A percentile compares a stretch with the other conserved stretches of the same genome.
Evolutionary conservation across 2,329 filamentous ascomycete genomes (phyloP).

Genomic region (Aquanectria penicillioides): DNA sequence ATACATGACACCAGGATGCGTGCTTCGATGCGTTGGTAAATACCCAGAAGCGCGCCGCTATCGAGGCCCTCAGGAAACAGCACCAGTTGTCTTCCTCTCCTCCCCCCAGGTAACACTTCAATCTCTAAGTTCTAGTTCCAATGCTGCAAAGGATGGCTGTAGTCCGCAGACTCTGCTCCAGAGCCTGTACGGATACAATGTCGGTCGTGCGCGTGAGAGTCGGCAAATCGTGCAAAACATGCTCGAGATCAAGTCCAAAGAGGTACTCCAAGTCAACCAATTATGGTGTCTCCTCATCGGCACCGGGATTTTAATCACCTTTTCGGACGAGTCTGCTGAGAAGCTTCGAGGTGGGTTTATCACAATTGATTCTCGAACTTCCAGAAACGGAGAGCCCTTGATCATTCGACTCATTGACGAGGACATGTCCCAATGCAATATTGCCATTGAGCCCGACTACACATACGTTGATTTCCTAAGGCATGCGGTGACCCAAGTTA

Average conservation of each 20-base stretch:
- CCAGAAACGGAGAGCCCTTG: background rate
- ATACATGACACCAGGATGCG: background rate
- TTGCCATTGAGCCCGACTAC: conserved; percentile 2
- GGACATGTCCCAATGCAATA: background rate
- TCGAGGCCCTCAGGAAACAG: background rate
- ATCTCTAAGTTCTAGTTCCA: background rate
- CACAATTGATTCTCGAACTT: background rate
- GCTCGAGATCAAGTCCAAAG: background rate
- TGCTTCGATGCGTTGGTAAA: background rate
- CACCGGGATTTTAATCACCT: background rate
- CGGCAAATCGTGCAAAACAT: background rate
- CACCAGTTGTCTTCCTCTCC: background rate
- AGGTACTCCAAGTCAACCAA: background rate
- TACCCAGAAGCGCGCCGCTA: background rate
- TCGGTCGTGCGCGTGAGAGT: background rate
- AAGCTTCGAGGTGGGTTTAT: background rate
- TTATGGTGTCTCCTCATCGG: background rate
- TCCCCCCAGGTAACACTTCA: background rate
- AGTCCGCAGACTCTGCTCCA: background rate
- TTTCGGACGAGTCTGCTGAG: background rate
- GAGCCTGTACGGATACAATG: background rate
- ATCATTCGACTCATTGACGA: background rate
- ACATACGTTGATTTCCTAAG: conserved; percentile 3
- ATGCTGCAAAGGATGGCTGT: background rate
- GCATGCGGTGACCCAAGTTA: background rate